Evolutionary conservation across 305 asterid genomes (phyloP), one percentile per base, ranked within the genome.

Genomic region (Andrographis paniculata): DNA sequence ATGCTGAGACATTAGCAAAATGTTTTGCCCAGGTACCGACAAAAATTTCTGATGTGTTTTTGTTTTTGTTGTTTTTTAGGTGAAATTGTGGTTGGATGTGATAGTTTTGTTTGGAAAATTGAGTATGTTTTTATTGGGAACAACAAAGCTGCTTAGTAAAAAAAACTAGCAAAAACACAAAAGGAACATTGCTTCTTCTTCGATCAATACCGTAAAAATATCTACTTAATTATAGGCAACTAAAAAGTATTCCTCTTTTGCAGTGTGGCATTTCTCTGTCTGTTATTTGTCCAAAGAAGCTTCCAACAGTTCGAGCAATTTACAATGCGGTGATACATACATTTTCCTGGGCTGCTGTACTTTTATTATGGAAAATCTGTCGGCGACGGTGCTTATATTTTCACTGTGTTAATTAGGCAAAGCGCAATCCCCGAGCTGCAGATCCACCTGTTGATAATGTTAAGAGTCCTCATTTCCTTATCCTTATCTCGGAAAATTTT

Each of bases 191-290:
- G n/a, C n/a, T n/a, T n/a, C n/a, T n/a, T n/a, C n/a, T n/a, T n/a
- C n/a, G n/a, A n/a, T n/a, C n/a, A n/a, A n/a, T n/a, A n/a, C n/a
- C n/a, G n/a, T n/a, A n/a, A n/a, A n/a, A n/a, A n/a, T 47, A 35
- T 38, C 21, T 45, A 35, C 57, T 65, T 42, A 31, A 36, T 51
- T 27, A 46, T 59, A 46, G 36, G 24, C 40, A 28, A 60, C 70
- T 55, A 41, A 70, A 17, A 49, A 28, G 15, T 50, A 56, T 57
- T 38, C 30, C n/a, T 56, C 48, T 61, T 58, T 61, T 74, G 84
- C 97, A 92, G 99, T 72, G 73, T 65, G 76, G 78, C 42, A 59
- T 92, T 69, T 92, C 96, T 63, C 74, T 92, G 51, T 92, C 99
- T 35, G 86, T 92, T 53, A 65, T 92, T 52, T 87, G 95, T 65